These are phyloP conservation scores for Botrytis fabae DNA, from an alignment of 2,329 filamentous ascomycete genomes.

Conservation along the genomic window DNA sequence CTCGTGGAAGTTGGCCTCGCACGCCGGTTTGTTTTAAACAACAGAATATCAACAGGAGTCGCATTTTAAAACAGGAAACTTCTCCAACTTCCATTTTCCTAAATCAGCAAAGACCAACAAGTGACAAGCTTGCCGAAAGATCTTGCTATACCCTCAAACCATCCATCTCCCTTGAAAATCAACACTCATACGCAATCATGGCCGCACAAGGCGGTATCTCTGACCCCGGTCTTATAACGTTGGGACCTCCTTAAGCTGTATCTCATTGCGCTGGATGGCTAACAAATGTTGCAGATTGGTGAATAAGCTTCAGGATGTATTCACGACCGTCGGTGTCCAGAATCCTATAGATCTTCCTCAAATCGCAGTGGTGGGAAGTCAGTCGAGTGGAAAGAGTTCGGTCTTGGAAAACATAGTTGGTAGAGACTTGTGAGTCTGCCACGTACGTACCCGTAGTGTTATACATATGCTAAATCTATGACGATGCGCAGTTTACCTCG, in stretches of 20 bases:
- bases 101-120: slow-evolving; percentile 7
- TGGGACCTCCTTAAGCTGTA: slow-evolving; percentile 38
- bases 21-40: slow-evolving; percentile 23
- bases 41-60: slow-evolving; percentile 22
- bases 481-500: slow-evolving; percentile 71
- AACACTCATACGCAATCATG: slow-evolving; percentile 24
- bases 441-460: slow-evolving; percentile 25
- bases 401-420: slow-evolving; percentile 98
- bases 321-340: slow-evolving; percentile 96
- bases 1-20: slow-evolving; percentile 20
- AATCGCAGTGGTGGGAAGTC: slow-evolving; percentile 96
- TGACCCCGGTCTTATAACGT: slow-evolving; percentile 67
- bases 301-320: slow-evolving; percentile 99
- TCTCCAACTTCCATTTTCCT: slow-evolving; percentile 7
- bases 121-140: neutral
- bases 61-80: slow-evolving; percentile 6
- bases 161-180: slow-evolving; percentile 2
- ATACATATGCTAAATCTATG: slow-evolving; percentile 35
- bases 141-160: neutral
- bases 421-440: slow-evolving; percentile 82
- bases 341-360: slow-evolving; percentile 99
- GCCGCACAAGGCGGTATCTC: slow-evolving; percentile 57
- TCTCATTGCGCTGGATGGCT: slow-evolving; percentile 35
- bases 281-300: slow-evolving; percentile 62
- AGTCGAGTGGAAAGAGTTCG: slow-evolving; percentile 99